Evolutionary conservation across 352 stramenopile genomes (phyloP).

Genomic region (Globisporangium radiosum): DNA sequence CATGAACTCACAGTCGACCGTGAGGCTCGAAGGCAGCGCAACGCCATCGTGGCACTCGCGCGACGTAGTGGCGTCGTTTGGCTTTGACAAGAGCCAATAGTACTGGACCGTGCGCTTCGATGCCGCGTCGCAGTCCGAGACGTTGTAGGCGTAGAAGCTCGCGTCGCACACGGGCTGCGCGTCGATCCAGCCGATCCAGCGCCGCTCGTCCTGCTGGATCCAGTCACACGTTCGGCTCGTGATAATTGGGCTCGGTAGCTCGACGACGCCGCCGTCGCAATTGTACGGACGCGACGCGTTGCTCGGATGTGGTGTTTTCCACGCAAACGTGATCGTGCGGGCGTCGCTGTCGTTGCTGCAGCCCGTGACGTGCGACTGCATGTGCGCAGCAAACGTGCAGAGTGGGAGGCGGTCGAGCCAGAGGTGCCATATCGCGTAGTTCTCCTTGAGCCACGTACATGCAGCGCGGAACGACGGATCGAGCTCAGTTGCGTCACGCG

Average conservation of each 20-base stretch:
- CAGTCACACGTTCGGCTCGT: constrained; percentile 37
- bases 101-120: constrained; percentile 26
- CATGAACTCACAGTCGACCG: constrained; percentile 31
- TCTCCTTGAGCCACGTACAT: constrained; percentile 43
- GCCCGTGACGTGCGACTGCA: constrained; percentile 20
- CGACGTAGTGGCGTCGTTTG: constrained; percentile 13
- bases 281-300: constrained; percentile 25
- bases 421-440: constrained; percentile 39
- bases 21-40: constrained; percentile 14
- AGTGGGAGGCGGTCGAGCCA: constrained; percentile 34
- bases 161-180: constrained; percentile 26
- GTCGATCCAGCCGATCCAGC: constrained; percentile 30
- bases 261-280: constrained; percentile 31
- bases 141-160: constrained; percentile 31
- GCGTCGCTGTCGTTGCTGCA: constrained; percentile 15
- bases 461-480: constrained; percentile 31
- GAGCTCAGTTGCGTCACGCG: constrained; percentile 7
- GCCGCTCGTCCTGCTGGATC: constrained; percentile 18
- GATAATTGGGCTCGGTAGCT: constrained; percentile 19
- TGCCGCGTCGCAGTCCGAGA: constrained; percentile 20
- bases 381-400: constrained; percentile 19
- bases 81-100: constrained; percentile 29
- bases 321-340: constrained; percentile 25
- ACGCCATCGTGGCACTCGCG: constrained; percentile 29
- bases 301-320: constrained; percentile 22